Conservation (phyloP, 257 asterid genomes). For the Scutellaria barbata region DNA sequence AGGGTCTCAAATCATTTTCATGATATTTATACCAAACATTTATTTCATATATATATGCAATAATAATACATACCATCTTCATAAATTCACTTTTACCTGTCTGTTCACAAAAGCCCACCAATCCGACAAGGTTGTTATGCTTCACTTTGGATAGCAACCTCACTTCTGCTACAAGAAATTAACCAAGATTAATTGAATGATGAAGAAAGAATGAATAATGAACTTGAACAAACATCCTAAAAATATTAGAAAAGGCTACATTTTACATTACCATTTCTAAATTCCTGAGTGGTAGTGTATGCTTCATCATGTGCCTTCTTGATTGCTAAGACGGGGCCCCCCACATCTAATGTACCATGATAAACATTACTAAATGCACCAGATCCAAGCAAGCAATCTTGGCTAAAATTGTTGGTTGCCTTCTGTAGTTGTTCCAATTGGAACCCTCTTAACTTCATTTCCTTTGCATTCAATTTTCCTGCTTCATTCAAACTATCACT, state of each 20-base stretch:
- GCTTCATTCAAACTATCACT: slow-evolving; percentile 4
- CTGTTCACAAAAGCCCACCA: slow-evolving; percentile 63
- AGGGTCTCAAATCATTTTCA: slow-evolving; percentile 17
- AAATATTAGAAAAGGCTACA: neutral
- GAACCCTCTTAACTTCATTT: slow-evolving; percentile 49
- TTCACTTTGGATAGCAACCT: slow-evolving; percentile 65
- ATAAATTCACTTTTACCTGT: slow-evolving; percentile 40
- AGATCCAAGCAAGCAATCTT: slow-evolving; percentile 50
- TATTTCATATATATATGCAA: neutral
- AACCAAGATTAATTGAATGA: neutral
- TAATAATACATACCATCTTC: neutral
- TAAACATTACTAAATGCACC: slow-evolving; percentile 74
- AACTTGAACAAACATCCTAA: no score
- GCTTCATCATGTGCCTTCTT: slow-evolving; percentile 56
- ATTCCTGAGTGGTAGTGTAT: slow-evolving; percentile 54
- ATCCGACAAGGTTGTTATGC: slow-evolving; percentile 64
- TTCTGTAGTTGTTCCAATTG: slow-evolving; percentile 51
- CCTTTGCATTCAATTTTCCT: slow-evolving; percentile 54
- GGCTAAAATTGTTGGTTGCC: slow-evolving; percentile 65
- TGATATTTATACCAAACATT: slow-evolving; percentile 14
- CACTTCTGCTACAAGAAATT: slow-evolving; percentile 49
- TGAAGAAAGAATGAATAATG: neutral
- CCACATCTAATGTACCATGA: slow-evolving; percentile 45
- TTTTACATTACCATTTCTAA: slow-evolving; percentile 50
- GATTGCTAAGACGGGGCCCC: slow-evolving; percentile 49